Conservation (phyloP, 176 grass and related monocot genomes). For the Melocanna baccifera region DNA sequence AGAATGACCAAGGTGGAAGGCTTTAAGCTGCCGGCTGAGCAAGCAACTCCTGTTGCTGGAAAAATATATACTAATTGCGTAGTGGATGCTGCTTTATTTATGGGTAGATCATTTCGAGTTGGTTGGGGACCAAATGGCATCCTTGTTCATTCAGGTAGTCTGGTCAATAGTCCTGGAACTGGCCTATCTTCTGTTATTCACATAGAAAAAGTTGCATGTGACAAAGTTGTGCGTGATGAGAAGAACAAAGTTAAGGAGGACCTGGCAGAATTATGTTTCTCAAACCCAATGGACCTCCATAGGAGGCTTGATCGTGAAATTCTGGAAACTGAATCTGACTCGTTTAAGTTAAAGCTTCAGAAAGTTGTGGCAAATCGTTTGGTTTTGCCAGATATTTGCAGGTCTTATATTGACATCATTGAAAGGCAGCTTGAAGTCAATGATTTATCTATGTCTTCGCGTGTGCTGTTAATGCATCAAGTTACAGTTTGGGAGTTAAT, state of each 20-base stretch:
- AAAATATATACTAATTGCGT: conserved; percentile 63
- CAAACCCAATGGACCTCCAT: conserved; percentile 64
- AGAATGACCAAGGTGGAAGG: conserved; percentile 77
- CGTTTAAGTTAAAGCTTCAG: conserved; percentile 64
- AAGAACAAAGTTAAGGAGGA: conserved; percentile 57
- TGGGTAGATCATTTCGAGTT: conserved; percentile 93
- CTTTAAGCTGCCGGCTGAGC: conserved; percentile 73
- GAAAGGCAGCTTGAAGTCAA: conserved; percentile 68
- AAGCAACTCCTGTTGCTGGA: conserved; percentile 65
- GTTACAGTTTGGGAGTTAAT: conserved; percentile 86
- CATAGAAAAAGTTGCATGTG: conserved; percentile 68
- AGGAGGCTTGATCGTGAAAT: conserved; percentile 57
- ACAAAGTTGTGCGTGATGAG: conserved; percentile 66
- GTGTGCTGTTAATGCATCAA: conserved; percentile 78
- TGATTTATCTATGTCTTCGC: conserved; percentile 61
- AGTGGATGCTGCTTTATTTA: conserved; percentile 84
- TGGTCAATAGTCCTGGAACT: conserved; percentile 43
- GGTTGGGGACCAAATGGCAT: conserved; percentile 92
- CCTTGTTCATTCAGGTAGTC: conserved; percentile 82
- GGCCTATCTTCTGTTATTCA: conserved; percentile 81
- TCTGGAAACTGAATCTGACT: conserved; percentile 45
- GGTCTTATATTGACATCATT: conserved; percentile 74
- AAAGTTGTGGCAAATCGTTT: conserved; percentile 66
- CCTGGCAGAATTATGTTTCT: conserved; percentile 69
- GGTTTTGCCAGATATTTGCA: conserved; percentile 72